phyloP scores from a whole-genome alignment of 2,329 filamentous ascomycete species.

The Camillea tinctor region DNA sequence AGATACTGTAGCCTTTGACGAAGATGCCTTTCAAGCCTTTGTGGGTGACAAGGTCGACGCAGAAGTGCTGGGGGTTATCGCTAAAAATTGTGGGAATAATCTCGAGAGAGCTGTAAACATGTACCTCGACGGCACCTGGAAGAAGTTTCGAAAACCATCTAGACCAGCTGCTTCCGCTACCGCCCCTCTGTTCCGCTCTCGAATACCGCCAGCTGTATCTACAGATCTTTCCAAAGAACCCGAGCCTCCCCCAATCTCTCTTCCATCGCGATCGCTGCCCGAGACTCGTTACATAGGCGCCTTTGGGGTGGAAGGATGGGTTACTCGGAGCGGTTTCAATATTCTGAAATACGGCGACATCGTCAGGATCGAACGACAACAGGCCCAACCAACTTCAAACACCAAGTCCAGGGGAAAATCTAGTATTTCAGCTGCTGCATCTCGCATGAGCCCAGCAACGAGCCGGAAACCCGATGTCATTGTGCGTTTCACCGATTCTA shows the following conservation, averaged over 20 bases:
- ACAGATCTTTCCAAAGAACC: conserved; percentile 13
- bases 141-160: conserved; percentile 41
- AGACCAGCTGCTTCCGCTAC: conserved; percentile 19
- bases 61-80: conserved; percentile 49
- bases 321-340: conserved; percentile 75
- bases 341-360: conserved; percentile 77
- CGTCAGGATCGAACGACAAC: conserved; percentile 85
- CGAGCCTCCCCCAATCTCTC: conserved; percentile 10
- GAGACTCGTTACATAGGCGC: conserved; percentile 76
- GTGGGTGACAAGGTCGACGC: conserved; percentile 55
- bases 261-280: conserved; percentile 32
- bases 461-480: conserved; percentile 77
- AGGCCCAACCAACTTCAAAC: conserved; percentile 60
- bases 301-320: conserved; percentile 90
- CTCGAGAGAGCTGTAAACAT: conserved; percentile 66
- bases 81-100: conserved; percentile 54
- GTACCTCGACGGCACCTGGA: conserved; percentile 70
- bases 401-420: conserved; percentile 38
- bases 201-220: conserved; percentile 6
- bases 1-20: conserved; percentile 49
- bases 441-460: conserved; percentile 45
- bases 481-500: conserved; percentile 82
- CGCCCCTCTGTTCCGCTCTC: conserved; percentile 8
- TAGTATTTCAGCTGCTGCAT: conserved; percentile 33
- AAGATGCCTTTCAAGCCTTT: conserved; percentile 57